These are phyloP conservation scores for Stagonosporopsis vannaccii DNA, from an alignment of 2,329 filamentous ascomycete genomes.

Conservation along the genomic window DNA sequence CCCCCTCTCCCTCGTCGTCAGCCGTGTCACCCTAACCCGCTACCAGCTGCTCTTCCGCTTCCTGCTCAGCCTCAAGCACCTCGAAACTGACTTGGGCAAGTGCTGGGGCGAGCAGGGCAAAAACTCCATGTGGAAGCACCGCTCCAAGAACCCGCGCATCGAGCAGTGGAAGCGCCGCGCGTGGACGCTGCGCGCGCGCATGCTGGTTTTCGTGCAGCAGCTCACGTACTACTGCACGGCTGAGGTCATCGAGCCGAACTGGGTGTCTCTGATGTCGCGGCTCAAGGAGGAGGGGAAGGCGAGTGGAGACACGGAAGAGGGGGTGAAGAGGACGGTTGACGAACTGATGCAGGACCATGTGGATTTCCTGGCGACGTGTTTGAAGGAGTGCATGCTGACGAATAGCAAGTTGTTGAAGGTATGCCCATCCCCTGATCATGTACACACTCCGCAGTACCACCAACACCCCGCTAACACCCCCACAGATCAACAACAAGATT, in stretches of 20 bases:
- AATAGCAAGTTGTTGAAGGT: conserved; percentile 94
- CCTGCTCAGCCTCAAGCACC: conserved; percentile 84
- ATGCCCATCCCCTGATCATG: too few relatives aligned
- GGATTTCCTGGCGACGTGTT: conserved; percentile 94
- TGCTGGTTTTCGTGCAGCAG: conserved; percentile 97
- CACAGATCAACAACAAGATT: conserved; percentile 92
- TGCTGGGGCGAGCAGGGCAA: conserved; percentile 93
- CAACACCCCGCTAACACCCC: conserved; percentile 13
- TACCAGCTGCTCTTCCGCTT: conserved; percentile 98
- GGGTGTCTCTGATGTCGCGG: conserved; percentile 90
- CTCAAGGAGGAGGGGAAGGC: conserved; percentile 64
- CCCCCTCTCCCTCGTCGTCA: conserved; percentile 92
- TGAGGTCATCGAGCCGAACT: conserved; percentile 98
- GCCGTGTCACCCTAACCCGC: conserved; percentile 92
- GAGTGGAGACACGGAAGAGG: conserved; percentile 39
- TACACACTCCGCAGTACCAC: too few relatives aligned
- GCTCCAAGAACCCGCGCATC: conserved; percentile 73
- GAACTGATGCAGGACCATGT: conserved; percentile 99
- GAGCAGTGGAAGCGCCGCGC: conserved; percentile 93
- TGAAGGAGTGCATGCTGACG: conserved; percentile 99
- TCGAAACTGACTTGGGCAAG: conserved; percentile 84
- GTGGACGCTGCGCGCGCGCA: conserved; percentile 89
- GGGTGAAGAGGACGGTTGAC: conserved; percentile 83
- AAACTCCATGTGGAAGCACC: conserved; percentile 81
- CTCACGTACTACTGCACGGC: conserved; percentile 95